Conservation (phyloP, 2,329 filamentous ascomycete species). For the Emergomyces pasteurianus region DNA sequence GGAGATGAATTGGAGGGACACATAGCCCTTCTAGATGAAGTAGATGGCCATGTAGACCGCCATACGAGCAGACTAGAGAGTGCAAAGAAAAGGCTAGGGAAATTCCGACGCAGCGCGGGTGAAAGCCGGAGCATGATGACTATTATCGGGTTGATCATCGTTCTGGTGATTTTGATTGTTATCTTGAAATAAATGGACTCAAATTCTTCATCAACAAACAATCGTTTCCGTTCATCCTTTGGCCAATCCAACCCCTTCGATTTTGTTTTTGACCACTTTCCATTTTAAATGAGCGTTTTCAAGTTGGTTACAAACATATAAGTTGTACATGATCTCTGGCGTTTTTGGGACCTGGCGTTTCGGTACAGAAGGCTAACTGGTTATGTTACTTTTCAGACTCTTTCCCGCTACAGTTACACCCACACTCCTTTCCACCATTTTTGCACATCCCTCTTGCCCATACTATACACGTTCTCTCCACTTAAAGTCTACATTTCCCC, state of each 20-base stretch:
- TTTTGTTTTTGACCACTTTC: neutral
- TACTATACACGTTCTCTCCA: neutral
- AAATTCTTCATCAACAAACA: neutral
- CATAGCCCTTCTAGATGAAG: conserved; percentile 76
- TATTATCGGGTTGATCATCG: conserved; percentile 69
- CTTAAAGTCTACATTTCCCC: neutral
- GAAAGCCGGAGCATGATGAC: conserved; percentile 81
- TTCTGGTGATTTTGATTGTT: conserved; percentile 70
- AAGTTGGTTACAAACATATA: conserved; percentile 1
- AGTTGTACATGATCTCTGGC: neutral
- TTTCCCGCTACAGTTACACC: neutral
- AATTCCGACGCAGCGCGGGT: conserved; percentile 59
- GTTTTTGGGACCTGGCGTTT: neutral
- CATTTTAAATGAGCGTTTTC: neutral
- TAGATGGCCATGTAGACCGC: conserved; percentile 70
- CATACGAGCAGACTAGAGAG: conserved; percentile 66
- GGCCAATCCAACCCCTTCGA: neutral
- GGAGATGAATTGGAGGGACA: conserved; percentile 91
- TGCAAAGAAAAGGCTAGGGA: conserved; percentile 59
- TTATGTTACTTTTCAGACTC: neutral
- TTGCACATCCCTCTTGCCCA: neutral
- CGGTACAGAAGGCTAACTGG: neutral
- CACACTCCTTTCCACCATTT: neutral
- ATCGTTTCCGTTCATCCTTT: neutral
- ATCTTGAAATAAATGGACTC: conserved; percentile 53